Percentiles rank a stretch among this genome's conserved stretches.
These are phyloP conservation scores for Fraxinus floribunda DNA, from an alignment of 305 asterid species.

Conservation along the genomic window DNA sequence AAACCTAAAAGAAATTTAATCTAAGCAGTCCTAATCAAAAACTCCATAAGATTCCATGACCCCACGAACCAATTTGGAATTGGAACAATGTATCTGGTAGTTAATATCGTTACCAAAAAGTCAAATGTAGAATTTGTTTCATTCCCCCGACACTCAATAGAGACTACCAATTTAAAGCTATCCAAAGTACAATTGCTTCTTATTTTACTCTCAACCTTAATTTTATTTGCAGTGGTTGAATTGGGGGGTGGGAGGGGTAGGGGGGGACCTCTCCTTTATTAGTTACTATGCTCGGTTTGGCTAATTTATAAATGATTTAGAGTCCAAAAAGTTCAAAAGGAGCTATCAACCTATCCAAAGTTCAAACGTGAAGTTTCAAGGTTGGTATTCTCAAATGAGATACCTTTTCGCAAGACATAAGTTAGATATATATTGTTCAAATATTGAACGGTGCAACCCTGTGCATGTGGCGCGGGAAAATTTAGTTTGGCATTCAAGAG, in stretches of 20 bases:
- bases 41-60: constrained; percentile 24
- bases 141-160: constrained; percentile 7
- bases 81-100: constrained; percentile 29
- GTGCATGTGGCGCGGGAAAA: no score
- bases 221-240: neutral
- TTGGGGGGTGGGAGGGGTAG: no score
- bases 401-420: neutral
- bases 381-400: no score
- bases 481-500: no score
- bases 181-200: neutral
- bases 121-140: constrained; percentile 26
- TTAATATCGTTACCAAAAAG: constrained; percentile 42
- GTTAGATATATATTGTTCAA: neutral
- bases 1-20: neutral
- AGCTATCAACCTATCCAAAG: neutral
- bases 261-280: neutral
- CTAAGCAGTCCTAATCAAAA: constrained; percentile 21
- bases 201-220: neutral
- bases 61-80: constrained; percentile 27
- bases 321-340: neutral
- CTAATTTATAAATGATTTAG: neutral
- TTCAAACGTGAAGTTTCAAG: neutral
- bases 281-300: neutral
- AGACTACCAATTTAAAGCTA: neutral
- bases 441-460: no score